phyloP scores from a whole-genome alignment of 768 basidiomycete genomes.

The Calvatia gigantea region DNA sequence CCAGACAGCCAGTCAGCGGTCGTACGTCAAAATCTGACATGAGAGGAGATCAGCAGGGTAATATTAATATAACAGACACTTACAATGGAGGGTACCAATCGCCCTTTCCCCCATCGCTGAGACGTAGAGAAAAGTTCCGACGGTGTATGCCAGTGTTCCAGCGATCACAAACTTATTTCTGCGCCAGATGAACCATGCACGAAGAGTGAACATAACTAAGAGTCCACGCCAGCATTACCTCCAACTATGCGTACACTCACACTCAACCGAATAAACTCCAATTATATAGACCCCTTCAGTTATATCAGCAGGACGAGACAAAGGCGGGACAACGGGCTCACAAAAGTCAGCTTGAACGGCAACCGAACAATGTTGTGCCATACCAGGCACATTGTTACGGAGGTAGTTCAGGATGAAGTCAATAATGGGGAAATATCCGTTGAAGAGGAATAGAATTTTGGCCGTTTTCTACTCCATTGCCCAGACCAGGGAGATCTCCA shows the following conservation, averaged over 20 bases:
- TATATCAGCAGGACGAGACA: background rate
- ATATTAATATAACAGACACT: background rate
- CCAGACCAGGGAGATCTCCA: constrained; percentile 22
- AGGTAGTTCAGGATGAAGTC: constrained; percentile 11
- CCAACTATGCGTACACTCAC: background rate
- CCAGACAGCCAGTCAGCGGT: background rate
- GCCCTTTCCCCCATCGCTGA: background rate
- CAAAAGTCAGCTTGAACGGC: background rate
- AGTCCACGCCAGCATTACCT: background rate
- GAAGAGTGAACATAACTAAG: background rate
- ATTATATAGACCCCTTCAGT: background rate
- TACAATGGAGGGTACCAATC: background rate
- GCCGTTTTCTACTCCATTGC: constrained; percentile 16
- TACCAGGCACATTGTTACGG: background rate
- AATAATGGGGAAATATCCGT: constrained; percentile 22
- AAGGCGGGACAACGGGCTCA: background rate
- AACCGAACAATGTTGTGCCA: background rate
- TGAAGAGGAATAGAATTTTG: constrained; percentile 22
- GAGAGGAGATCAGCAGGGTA: background rate
- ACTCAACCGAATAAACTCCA: background rate
- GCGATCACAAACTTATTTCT: background rate
- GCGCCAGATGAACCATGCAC: background rate
- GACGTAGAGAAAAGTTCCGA: background rate
- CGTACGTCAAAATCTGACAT: background rate
- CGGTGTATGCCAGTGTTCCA: background rate